phyloP scores from a whole-genome alignment of 495 filamentous ascomycete genomes.

The Xanthoparmelia taractica region DNA sequence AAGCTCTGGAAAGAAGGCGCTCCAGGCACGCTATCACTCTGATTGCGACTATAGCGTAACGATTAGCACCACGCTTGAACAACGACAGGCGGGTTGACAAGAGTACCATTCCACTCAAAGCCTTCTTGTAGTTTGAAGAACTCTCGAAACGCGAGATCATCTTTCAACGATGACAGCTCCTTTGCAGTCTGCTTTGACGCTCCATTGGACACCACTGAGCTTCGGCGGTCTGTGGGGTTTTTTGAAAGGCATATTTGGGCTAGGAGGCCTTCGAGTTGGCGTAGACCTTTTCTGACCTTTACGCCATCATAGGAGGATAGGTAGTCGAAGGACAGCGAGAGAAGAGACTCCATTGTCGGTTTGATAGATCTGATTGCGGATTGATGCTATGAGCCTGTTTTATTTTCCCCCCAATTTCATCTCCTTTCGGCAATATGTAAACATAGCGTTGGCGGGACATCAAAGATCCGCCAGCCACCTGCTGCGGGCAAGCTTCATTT shows the following conservation, averaged over 20 bases:
- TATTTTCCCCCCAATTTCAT: constrained; percentile 3
- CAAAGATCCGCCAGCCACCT: background rate
- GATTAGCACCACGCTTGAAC: background rate
- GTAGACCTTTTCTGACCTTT: constrained; percentile 88
- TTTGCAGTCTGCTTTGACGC: constrained; percentile 48
- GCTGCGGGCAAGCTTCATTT: background rate
- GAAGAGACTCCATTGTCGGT: constrained; percentile 72
- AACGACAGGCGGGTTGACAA: background rate
- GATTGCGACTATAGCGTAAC: constrained; percentile 56
- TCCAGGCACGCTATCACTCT: constrained; percentile 83
- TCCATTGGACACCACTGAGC: constrained; percentile 34
- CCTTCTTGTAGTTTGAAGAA: constrained; percentile 96
- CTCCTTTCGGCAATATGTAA: background rate
- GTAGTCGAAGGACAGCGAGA: constrained; percentile 93
- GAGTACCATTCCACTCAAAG: constrained; percentile 89
- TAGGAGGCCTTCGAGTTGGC: constrained; percentile 90
- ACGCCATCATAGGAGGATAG: constrained; percentile 83
- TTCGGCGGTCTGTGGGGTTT: constrained; percentile 37
- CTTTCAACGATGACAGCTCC: constrained; percentile 56
- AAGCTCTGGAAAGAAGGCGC: constrained; percentile 50
- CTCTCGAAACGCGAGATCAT: constrained; percentile 88
- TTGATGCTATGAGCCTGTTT: background rate
- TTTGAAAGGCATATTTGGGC: constrained; percentile 88
- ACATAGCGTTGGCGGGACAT: constrained; percentile 6
- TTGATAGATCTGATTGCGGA: background rate